These are phyloP conservation scores for Elsinoe fawcettii DNA, from an alignment of 2,329 filamentous ascomycete species.

Conservation along the genomic window DNA sequence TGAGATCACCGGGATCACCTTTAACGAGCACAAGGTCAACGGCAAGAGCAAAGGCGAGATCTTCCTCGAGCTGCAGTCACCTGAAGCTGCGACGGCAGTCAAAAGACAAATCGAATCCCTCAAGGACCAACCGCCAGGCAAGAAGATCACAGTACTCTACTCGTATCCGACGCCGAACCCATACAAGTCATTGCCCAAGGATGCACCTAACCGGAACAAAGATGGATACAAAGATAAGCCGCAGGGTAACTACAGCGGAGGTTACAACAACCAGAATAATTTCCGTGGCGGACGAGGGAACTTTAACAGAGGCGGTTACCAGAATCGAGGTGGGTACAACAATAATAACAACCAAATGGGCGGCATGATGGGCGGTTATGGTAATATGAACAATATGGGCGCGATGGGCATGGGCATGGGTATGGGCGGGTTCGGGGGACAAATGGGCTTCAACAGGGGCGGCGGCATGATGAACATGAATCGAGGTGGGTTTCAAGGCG, in stretches of 20 bases:
- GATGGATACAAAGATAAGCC: constrained; percentile 56
- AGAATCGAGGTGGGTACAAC: constrained; percentile 19
- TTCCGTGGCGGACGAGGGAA: constrained; percentile 31
- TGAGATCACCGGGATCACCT: constrained; percentile 85
- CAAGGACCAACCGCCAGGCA: constrained; percentile 51
- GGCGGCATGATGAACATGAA: constrained; percentile 18
- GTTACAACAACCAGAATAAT: constrained; percentile 34
- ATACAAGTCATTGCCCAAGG: constrained; percentile 85
- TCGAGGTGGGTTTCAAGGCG: constrained; percentile 19
- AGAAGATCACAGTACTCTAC: constrained; percentile 64
- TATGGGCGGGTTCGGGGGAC: constrained; percentile 2
- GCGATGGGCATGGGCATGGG: constrained; percentile 19
- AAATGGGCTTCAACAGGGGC: constrained; percentile 18
- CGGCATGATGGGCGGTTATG: constrained; percentile 19
- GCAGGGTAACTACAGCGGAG: constrained; percentile 32
- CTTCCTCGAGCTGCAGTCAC: constrained; percentile 75
- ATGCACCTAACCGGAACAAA: constrained; percentile 62
- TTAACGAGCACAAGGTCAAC: constrained; percentile 98
- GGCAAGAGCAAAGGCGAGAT: constrained; percentile 94
- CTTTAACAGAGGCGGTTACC: constrained; percentile 24
- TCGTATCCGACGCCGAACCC: constrained; percentile 72
- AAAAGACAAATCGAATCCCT: constrained; percentile 73
- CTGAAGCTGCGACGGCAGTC: constrained; percentile 75
- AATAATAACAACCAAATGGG: constrained; percentile 17
- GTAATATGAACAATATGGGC: constrained; percentile 33